Percentiles rank a stretch among this genome's conserved stretches.
These are phyloP conservation scores for Gossypium ekmanianum DNA, from an alignment of 345 rosid species.

Conservation along the genomic window DNA sequence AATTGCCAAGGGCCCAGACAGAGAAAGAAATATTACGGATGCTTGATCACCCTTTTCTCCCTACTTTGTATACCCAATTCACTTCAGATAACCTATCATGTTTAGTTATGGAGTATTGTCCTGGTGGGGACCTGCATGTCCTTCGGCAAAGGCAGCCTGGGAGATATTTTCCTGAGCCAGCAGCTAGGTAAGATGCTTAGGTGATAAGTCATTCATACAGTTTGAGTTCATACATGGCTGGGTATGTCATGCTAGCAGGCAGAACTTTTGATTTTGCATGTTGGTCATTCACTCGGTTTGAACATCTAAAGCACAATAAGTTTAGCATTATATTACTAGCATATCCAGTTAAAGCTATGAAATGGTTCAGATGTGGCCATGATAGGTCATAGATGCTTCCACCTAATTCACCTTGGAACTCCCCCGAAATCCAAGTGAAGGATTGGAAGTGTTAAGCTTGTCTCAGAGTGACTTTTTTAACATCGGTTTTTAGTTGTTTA, in stretches of 20 bases:
- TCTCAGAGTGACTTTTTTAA: background rate
- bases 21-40: slow-evolving; percentile 80
- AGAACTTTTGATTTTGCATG: background rate
- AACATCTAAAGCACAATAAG: slow-evolving; percentile 3
- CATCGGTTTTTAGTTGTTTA: background rate
- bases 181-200: slow-evolving; percentile 57
- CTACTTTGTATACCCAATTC: slow-evolving; percentile 81
- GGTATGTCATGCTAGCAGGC: background rate
- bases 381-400: background rate
- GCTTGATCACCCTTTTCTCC: slow-evolving; percentile 94
- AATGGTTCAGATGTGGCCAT: background rate
- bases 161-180: slow-evolving; percentile 74
- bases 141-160: slow-evolving; percentile 86
- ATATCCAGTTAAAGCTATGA: background rate
- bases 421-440: background rate
- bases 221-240: background rate
- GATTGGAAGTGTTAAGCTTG: background rate
- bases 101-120: slow-evolving; percentile 94
- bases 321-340: background rate
- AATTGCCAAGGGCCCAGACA: slow-evolving; percentile 84
- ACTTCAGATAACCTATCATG: slow-evolving; percentile 80
- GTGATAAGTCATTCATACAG: background rate
- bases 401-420: background rate
- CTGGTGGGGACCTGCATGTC: slow-evolving; percentile 95
- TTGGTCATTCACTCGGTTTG: slow-evolving; percentile 1